phyloP scores from a whole-genome alignment of 768 basidiomycete species.

The Psilocybe cyanescens region DNA sequence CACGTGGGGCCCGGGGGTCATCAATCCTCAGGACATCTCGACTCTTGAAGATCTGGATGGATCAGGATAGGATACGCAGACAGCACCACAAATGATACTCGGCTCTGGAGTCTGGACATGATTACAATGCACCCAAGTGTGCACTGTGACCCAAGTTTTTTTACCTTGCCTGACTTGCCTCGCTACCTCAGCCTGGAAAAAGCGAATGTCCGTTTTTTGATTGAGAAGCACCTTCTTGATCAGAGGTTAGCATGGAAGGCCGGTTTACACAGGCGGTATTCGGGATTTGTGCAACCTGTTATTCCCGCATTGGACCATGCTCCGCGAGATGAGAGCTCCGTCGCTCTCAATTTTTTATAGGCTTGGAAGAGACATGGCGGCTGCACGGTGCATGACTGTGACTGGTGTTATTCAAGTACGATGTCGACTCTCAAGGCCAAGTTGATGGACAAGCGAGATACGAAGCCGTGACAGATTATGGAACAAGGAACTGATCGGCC shows the following conservation, averaged over 20 bases:
- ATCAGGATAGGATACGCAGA: background rate
- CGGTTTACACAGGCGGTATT: background rate
- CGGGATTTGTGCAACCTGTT: background rate
- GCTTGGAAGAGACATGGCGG: too few relatives aligned
- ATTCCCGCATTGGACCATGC: background rate
- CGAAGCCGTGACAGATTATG: background rate
- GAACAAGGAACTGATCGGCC: slow-evolving; percentile 16
- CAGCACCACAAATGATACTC: background rate
- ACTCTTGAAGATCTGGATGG: background rate
- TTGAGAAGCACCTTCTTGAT: background rate
- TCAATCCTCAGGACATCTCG: background rate
- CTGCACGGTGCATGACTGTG: too few relatives aligned
- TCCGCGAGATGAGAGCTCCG: too few relatives aligned
- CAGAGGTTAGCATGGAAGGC: background rate
- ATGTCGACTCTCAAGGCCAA: too few relatives aligned
- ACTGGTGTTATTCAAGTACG: too few relatives aligned
- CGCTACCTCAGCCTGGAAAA: background rate
- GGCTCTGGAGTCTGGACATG: background rate
- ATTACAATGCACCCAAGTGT: background rate
- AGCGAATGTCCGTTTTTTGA: background rate
- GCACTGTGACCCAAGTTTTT: too few relatives aligned
- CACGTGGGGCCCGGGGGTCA: background rate
- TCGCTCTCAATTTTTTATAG: too few relatives aligned
- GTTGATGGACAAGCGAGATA: background rate
- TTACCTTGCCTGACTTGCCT: background rate